phyloP scores from a whole-genome alignment of 257 asterid species.

The Petunia axillaris region DNA sequence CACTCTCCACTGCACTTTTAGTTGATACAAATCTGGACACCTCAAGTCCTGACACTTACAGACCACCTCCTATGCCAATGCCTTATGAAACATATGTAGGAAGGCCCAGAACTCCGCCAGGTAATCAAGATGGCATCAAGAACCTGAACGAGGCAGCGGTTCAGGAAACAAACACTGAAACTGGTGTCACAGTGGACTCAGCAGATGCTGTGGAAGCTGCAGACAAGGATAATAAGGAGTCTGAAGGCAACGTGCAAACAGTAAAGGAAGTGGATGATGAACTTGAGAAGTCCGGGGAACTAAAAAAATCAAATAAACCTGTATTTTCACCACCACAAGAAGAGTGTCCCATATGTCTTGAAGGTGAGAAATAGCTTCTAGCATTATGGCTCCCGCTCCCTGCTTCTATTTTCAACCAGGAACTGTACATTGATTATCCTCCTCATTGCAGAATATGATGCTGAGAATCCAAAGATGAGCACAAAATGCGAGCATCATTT shows the following conservation, averaged over 20 bases:
- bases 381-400: conserved; percentile 23
- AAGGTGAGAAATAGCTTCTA: conserved; percentile 50
- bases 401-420: neutral
- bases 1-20: conserved; percentile 63
- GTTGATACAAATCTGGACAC: conserved; percentile 93
- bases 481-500: conserved; percentile 92
- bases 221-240: conserved; percentile 52
- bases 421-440: conserved; percentile 22
- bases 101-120: conserved; percentile 48
- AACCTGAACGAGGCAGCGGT: conserved; percentile 37
- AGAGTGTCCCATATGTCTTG: conserved; percentile 96
- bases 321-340: conserved; percentile 46
- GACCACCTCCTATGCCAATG: conserved; percentile 80
- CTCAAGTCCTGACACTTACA: conserved; percentile 76
- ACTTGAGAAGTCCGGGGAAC: conserved; percentile 50
- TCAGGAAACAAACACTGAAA: conserved; percentile 41
- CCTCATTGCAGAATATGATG: conserved; percentile 72
- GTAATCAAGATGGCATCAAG: conserved; percentile 49
- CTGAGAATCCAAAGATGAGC: conserved; percentile 79
- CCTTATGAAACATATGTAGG: conserved; percentile 65
- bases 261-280: conserved; percentile 54
- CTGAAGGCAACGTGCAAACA: conserved; percentile 46
- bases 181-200: conserved; percentile 44
- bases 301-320: conserved; percentile 56
- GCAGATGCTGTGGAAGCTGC: conserved; percentile 46